Evolutionary conservation across 1,284 basidiomycete species (phyloP).

Genomic region (Singerocomus inundabilis): DNA sequence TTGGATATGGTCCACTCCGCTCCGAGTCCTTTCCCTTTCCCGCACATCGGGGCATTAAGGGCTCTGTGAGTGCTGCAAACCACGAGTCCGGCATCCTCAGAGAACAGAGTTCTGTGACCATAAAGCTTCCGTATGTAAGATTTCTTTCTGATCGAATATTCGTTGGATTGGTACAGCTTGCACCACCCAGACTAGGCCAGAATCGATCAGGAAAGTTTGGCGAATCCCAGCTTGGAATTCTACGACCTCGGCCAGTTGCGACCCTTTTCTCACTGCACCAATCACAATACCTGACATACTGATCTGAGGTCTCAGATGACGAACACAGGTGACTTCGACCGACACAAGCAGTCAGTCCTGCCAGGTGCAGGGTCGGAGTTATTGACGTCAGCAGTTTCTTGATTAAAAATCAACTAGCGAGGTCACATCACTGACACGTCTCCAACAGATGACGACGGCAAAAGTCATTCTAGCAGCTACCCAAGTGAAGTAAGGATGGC

Average conservation of each 20-base stretch:
- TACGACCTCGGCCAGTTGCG: conserved; percentile 8
- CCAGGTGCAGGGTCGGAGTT: conserved; percentile 43
- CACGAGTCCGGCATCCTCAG: conserved; percentile 10
- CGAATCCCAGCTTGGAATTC: conserved; percentile 1
- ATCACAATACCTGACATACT: conserved; percentile 5
- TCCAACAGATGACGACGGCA: conserved; percentile 30
- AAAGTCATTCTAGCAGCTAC: conserved; percentile 44
- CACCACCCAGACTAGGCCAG: neutral
- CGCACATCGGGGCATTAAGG: conserved; percentile 1
- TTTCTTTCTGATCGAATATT: neutral
- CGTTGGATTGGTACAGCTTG: neutral
- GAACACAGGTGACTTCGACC: conserved; percentile 37
- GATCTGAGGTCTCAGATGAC: conserved; percentile 5
- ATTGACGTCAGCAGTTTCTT: conserved; percentile 38
- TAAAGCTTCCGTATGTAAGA: conserved; percentile 6
- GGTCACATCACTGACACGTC: neutral
- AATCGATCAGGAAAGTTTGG: conserved; percentile 5
- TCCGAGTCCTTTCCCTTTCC: neutral
- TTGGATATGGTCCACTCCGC: conserved; percentile 2
- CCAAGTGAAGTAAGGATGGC: conserved; percentile 32
- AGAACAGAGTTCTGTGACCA: conserved; percentile 15
- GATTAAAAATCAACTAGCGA: conserved; percentile 6
- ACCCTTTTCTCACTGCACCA: neutral
- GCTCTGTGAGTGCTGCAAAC: conserved; percentile 5
- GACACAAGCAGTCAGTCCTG: conserved; percentile 41